Conservation (phyloP, 495 filamentous ascomycete species). For the Podospora didyma region DNA sequence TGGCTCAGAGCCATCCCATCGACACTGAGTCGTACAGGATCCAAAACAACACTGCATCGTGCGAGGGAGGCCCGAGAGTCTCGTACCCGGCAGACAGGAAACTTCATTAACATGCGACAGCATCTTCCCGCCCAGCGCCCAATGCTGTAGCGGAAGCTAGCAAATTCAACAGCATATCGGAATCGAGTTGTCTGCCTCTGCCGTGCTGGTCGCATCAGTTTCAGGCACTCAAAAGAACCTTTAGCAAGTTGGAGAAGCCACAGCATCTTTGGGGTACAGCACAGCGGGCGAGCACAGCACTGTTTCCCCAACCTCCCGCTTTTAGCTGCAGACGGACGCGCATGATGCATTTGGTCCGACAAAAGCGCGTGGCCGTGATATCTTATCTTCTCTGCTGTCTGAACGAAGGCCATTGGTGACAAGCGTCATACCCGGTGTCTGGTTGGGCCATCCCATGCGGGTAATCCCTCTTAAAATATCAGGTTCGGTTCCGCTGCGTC, state of each 20-base stretch:
- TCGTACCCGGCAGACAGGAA: slow-evolving; percentile 5
- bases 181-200: slow-evolving; percentile 3
- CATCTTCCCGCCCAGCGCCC: not conserved
- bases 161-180: slow-evolving; percentile 1
- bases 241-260: not conserved
- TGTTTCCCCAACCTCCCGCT: not conserved
- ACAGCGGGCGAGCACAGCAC: too few species aligned
- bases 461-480: not conserved
- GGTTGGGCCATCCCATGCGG: slow-evolving; percentile 6
- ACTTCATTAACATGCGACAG: not conserved
- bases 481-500: not conserved
- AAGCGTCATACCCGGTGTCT: not conserved
- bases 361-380: not conserved
- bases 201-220: not conserved
- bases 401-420: not conserved
- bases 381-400: not conserved
- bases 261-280: too few species aligned
- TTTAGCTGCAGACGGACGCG: not conserved
- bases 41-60: not conserved
- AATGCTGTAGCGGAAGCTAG: not conserved
- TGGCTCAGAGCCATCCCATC: not conserved
- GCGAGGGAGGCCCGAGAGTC: slow-evolving; percentile 2
- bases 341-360: not conserved
- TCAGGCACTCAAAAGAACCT: not conserved
- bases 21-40: slow-evolving; percentile 4